Evolutionary conservation across 1,284 basidiomycete genomes (phyloP), one percentile per base, ranked within the genome.

Genomic region (Pseudozyma sp.): DNA sequence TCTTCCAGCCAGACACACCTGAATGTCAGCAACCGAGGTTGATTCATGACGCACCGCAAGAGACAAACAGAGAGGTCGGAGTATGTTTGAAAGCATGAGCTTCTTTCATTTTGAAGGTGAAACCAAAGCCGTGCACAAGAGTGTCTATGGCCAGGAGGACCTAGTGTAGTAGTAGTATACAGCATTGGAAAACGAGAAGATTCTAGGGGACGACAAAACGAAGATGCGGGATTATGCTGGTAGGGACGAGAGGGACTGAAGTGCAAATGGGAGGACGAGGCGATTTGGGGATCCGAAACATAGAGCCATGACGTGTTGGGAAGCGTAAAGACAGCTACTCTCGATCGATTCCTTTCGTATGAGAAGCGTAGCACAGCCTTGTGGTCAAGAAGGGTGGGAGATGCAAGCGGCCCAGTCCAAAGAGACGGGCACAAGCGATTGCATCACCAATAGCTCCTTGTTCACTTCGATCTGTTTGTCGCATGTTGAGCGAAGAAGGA

Each of bases 361-460:
- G 24, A 24, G 24, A 24, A 24, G 24, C 24, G 24, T 24, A 24
- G 24, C 24, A 24, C 24, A 24, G 24, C 24, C 24, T 24, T 24
- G 24, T 24, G 24, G 24, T 24, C 24, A 24, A 24, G 24, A 24
- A 24, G 24, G 33, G 17, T n/a, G 34, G 7, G n/a, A 56, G 46
- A 31, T 19, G 57, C 44, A 39, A 59, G 57, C 42, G 61, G 54
- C 61, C 61, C 54, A 19, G 29, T 19, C 37, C 8, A 3, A 4
- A 11, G 4, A 9, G 43, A 54, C 50, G 65, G 65, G 65, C 65
- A 16, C 54, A 24, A 19, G 37, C 16, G 29, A 4, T 34, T 43
- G 31, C 7, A 17, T 16, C 34, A 14, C 13, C 43, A 24, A 24
- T n/a, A n/a, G n/a, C 24, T 24, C 24, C 24, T 24, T 24, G 24